phyloP scores from a whole-genome alignment of 257 asterid genomes.

The Thymus quinquecostatus region DNA sequence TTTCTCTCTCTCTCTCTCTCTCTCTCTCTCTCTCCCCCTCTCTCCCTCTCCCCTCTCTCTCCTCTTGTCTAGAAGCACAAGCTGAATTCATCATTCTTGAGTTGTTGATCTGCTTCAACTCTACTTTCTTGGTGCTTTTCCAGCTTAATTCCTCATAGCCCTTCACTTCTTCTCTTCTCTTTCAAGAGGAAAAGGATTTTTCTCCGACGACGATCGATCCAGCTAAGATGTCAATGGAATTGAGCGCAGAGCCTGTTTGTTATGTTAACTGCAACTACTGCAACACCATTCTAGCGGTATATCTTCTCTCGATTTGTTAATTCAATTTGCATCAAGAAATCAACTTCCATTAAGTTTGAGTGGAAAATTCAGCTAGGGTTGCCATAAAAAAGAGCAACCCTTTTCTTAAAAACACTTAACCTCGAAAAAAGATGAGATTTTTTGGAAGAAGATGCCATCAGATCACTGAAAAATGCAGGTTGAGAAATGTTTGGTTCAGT shows the following conservation, averaged over 20 bases:
- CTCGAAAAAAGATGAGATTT: constrained; percentile 20
- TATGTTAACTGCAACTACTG: constrained; percentile 93
- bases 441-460: constrained; percentile 19
- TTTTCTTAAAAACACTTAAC: not conserved
- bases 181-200: not conserved
- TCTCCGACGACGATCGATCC: constrained; percentile 31
- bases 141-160: constrained; percentile 17
- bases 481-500: constrained; percentile 18
- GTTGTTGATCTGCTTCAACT: constrained; percentile 38
- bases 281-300: constrained; percentile 94
- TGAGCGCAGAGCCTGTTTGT: constrained; percentile 77
- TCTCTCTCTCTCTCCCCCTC: constrained; percentile 18
- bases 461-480: constrained; percentile 32
- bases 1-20: constrained; percentile 29
- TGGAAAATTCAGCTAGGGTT: constrained; percentile 14
- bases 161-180: not conserved
- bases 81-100: constrained; percentile 22
- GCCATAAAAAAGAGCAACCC: not conserved
- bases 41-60: constrained; percentile 8
- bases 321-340: constrained; percentile 13
- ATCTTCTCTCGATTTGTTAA: not conserved
- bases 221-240: constrained; percentile 69
- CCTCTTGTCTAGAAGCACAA: constrained; percentile 36
- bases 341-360: constrained; percentile 5
- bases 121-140: constrained; percentile 9